Evolutionary conservation across 305 asterid species (phyloP).

Genomic region (Petunia hybrid): DNA sequence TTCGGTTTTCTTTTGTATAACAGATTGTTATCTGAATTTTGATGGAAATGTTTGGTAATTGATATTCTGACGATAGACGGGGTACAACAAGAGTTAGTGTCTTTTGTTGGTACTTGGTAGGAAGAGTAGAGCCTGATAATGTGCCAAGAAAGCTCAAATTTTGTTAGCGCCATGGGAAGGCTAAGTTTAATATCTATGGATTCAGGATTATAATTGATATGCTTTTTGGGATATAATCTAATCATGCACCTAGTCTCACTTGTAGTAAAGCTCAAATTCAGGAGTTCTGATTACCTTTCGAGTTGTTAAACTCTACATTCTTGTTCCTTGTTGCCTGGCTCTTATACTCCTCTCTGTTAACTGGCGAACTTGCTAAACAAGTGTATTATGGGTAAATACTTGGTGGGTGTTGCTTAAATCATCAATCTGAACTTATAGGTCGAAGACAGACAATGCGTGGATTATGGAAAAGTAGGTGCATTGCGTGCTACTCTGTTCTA

Average conservation of each 20-base stretch:
- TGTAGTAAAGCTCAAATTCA: neutral
- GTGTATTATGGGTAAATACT: neutral
- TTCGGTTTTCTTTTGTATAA: neutral
- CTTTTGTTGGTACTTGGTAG: neutral
- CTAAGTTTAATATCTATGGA: neutral
- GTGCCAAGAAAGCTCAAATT: neutral
- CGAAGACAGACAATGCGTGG: neutral
- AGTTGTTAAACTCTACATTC: slow-evolving; percentile 12
- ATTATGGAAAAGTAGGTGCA: slow-evolving; percentile 7
- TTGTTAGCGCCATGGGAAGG: slow-evolving; percentile 1
- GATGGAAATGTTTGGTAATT: slow-evolving; percentile 17
- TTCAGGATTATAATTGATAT: neutral
- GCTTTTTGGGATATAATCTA: neutral
- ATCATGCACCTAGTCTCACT: neutral
- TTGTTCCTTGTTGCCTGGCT: neutral
- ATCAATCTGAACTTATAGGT: neutral
- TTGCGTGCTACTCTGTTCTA: neutral
- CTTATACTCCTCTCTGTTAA: neutral
- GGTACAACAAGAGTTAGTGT: neutral
- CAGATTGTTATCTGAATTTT: neutral
- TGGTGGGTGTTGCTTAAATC: neutral
- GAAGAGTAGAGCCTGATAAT: neutral
- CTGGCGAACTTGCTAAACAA: neutral
- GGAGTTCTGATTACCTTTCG: neutral
- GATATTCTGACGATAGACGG: neutral